Base-by-base conservation (phyloP, 2,329 filamentous ascomycete species). In the Pseudogymnoascus sp. region DNA sequence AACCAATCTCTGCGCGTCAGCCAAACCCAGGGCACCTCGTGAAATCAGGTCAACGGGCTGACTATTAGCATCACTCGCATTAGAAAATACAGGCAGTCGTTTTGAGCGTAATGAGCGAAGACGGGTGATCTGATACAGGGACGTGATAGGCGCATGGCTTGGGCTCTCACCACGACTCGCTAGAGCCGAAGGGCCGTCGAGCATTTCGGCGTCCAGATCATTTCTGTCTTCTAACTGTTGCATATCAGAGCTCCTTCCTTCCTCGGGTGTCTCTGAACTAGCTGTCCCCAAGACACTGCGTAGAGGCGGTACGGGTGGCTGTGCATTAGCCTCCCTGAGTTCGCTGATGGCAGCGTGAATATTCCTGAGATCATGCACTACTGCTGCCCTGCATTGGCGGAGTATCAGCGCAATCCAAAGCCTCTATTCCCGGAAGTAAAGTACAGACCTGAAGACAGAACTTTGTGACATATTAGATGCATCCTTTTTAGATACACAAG, bases 41-140 rank as follows among this genome's bases (percentile, higher is more conserved):
- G 79, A 79, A 57, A 82, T 79, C 64, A 81, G 78, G 67, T 82
- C 80, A 43, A n/a, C 16, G 6, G 36, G 36, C 36, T 38, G 36
- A 38, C 36, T 9, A 38, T 16, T 6, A 6, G 36, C n/a, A 38
- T 16, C 36, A 38, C 8, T 38, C 36, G n/a, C 36, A 38, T 3
- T 38, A 38, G 36, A 38, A 38, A 38, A 38, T 14, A 38, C 36
- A 38, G 36, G 36, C 2, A 38, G 36, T 38, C 36, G 36, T 38
- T 38, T 38, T 6, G 66, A 67, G 38, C n/a, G 71, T 74, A 61
- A 72, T 71, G 38, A 75, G 59, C 73, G 73, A 61, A 75, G 61
- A 63, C 78, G 73, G 2, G 78, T 79, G 54, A 79, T 77, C 68
- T 79, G 76, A 59, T 79, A 80, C 8, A 79, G 66, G 18, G 77